phyloP scores from a whole-genome alignment of 805 yeast species.

The Kazachstania taianensis region DNA sequence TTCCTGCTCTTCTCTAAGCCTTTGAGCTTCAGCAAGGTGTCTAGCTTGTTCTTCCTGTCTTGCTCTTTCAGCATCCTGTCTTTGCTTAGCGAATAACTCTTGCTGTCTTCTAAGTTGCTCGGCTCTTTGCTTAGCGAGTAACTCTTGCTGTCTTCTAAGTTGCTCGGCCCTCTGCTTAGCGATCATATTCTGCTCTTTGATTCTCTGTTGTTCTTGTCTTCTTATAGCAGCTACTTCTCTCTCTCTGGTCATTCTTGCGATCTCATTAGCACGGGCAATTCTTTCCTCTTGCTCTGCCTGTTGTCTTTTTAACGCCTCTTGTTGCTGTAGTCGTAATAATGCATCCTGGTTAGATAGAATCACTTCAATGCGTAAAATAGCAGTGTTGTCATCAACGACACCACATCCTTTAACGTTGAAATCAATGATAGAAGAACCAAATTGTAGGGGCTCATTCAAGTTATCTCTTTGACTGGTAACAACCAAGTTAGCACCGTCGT shows the following conservation, averaged over 20 bases:
- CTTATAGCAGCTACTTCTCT: not conserved
- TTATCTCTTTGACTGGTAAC: conserved; percentile 16
- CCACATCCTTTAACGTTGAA: conserved; percentile 18
- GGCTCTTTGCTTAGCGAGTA: not conserved
- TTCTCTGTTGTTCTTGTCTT: not conserved
- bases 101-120: conserved; percentile 4
- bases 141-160: conserved; percentile 3
- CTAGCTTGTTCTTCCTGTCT: conserved; percentile 1
- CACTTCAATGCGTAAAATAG: conserved; percentile 13
- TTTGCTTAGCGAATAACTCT: not conserved
- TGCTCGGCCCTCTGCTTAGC: conserved; percentile 1
- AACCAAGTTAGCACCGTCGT: conserved; percentile 18
- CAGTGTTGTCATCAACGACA: conserved; percentile 14
- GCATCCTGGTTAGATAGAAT: not conserved
- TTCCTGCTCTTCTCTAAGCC: not conserved
- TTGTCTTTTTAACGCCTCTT: not conserved
- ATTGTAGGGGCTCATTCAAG: conserved; percentile 13
- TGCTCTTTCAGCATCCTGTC: not conserved
- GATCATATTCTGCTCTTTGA: not conserved
- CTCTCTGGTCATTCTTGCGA: not conserved
- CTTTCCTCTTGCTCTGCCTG: not conserved
- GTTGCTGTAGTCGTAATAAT: not conserved
- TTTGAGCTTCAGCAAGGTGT: conserved; percentile 2
- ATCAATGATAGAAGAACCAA: conserved; percentile 16
- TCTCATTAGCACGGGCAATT: too few species aligned